Base-by-base conservation (phyloP, 139 green algal species). In the Marvania coccoides region DNA sequence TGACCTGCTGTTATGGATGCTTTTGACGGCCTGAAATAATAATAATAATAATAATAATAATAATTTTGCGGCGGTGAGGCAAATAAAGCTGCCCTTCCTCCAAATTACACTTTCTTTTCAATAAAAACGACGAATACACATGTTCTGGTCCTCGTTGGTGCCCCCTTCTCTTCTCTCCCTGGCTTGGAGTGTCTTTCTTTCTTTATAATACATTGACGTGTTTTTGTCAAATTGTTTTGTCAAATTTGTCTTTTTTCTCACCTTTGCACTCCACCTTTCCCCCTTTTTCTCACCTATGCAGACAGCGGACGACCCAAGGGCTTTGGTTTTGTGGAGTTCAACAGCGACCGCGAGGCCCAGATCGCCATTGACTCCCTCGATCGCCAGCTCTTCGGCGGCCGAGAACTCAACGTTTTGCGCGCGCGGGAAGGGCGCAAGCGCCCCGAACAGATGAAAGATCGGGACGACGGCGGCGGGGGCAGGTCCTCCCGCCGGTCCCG, bases 241-340 rank as follows among this genome's bases (percentile, higher is more conserved):
- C 19, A 51, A 28, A 28, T 51, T 51, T 51, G 42, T 51, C 19
- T 51, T 19, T 19, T 28, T 51, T 51, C 42, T 51, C 42, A 28
- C 42, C 19, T 51, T 51, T 19, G 19, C 19, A 51, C 42, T 28
- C 42, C 19, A 51, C 19, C 56, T 8, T 9, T 13, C 19, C 13
- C n/a, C 36, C 9, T 10, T 13, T 33, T 6, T 14, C 39, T 2
- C 3, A 6, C 46, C 34, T 39, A 30, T 61, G 53, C 70, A 77
- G 64, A 70, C 54, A 71, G 47, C 74, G 85, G 81, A 51, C 77
- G 82, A 0, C 77, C 83, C 6, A 74, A 76, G n/a, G 87, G 87
- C 14, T 95, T 95, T 81, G 86, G 81, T 19, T 95, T 95, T 57
- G 59, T 95, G 3, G 87, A 95, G 78, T 93, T 87, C 53, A 46